A percentile compares a stretch with the other conserved stretches of the same genome.
These are phyloP conservation scores for Cadophora sp. DNA, from an alignment of 2,329 filamentous ascomycete genomes.

Conservation along the genomic window DNA sequence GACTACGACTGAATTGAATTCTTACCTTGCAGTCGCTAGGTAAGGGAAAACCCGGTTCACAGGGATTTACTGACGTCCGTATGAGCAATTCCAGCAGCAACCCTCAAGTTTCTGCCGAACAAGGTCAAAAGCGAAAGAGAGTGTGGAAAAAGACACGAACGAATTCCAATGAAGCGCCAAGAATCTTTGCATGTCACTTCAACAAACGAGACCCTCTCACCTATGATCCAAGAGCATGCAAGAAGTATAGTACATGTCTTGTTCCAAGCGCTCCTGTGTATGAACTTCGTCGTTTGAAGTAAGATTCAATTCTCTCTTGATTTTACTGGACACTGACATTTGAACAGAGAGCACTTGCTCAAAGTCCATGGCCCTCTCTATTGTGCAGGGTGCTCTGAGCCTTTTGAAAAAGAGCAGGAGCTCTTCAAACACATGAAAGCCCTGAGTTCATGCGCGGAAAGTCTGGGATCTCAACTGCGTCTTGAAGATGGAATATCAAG, in stretches of 20 bases:
- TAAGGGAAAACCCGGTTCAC: background rate
- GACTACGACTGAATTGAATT: background rate
- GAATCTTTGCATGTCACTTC: background rate
- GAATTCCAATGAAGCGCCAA: background rate
- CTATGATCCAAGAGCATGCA: background rate
- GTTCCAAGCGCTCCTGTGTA: background rate
- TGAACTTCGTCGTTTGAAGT: constrained; percentile 1
- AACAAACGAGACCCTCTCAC: background rate
- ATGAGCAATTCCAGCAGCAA: background rate
- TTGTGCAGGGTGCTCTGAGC: background rate
- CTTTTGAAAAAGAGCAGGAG: background rate
- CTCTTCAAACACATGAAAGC: background rate
- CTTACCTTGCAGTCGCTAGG: background rate
- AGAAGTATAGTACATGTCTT: background rate
- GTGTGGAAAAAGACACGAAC: background rate
- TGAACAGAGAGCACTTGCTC: background rate
- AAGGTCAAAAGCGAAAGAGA: background rate
- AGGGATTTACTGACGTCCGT: background rate
- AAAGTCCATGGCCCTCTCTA: background rate
- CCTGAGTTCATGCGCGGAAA: background rate
- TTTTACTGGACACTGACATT: background rate
- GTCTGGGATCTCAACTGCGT: background rate
- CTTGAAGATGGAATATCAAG: background rate
- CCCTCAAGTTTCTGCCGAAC: background rate
- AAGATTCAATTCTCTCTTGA: background rate